phyloP scores from a whole-genome alignment of 1,139 yeast species.

The Candida labiduridarum region DNA sequence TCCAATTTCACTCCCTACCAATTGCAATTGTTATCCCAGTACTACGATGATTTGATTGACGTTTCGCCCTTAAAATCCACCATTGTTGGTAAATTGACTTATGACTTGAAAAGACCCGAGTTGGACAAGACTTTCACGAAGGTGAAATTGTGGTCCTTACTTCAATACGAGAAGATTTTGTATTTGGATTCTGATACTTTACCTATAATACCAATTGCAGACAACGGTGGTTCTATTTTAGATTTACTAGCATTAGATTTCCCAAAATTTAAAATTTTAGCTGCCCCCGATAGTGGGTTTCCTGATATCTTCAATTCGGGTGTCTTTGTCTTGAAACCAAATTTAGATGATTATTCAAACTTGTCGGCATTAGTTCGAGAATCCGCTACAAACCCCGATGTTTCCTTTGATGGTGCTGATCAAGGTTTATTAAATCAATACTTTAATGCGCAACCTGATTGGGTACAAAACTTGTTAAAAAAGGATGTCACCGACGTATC shows the following conservation, averaged over 20 bases:
- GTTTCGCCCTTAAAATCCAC: slow-evolving; percentile 31
- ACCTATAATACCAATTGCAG: slow-evolving; percentile 48
- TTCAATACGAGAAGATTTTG: slow-evolving; percentile 56
- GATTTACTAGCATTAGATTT: slow-evolving; percentile 36
- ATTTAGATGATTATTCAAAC: slow-evolving; percentile 42
- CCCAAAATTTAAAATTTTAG: slow-evolving; percentile 50
- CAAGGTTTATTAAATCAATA: slow-evolving; percentile 89
- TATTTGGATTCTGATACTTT: slow-evolving; percentile 85
- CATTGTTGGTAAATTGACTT: slow-evolving; percentile 26
- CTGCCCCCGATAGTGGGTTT: slow-evolving; percentile 94
- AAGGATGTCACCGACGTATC: slow-evolving; percentile 11
- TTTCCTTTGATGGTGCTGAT: slow-evolving; percentile 91
- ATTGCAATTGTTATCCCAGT: slow-evolving; percentile 24
- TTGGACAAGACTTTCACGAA: slow-evolving; percentile 73
- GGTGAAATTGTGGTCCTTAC: slow-evolving; percentile 68
- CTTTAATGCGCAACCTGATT: slow-evolving; percentile 55
- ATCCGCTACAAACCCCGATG: slow-evolving; percentile 25
- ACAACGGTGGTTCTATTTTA: slow-evolving; percentile 40
- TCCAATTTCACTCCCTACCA: slow-evolving; percentile 30
- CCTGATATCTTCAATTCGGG: slow-evolving; percentile 96
- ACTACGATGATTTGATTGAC: slow-evolving; percentile 37
- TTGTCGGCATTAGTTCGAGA: slow-evolving; percentile 40
- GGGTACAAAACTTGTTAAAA: slow-evolving; percentile 29
- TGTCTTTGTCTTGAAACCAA: slow-evolving; percentile 69
- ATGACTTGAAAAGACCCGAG: slow-evolving; percentile 69